Evolutionary conservation across 2,329 filamentous ascomycete species (phyloP), one percentile per base, ranked within the genome.

Genomic region (Ophiostoma perfectum): DNA sequence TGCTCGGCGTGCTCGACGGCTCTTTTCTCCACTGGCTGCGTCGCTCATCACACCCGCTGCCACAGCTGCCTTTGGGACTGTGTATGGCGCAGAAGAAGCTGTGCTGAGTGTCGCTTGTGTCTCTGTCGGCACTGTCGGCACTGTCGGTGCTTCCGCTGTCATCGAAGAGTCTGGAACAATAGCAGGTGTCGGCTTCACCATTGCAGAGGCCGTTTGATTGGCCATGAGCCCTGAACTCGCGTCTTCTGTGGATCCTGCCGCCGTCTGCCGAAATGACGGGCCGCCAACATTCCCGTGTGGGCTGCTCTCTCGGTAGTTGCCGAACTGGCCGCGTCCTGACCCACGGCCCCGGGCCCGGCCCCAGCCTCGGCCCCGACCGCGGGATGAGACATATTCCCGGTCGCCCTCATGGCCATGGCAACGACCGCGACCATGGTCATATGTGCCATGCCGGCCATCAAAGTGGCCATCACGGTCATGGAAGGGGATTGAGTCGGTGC

Each of bases 1-100:
- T 38, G 70, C 70, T 5, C 71, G 70, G 8, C 71, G 71, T 11
- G 69, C 68, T 8, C 71, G 70, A 5, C 71, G 69, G 36, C 4
- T 67, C 27, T 70, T 55, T 4, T 69, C 70, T 39, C 45, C 41
- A 16, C 16, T 67, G 4, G 38, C 14, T n/a, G 38, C 38, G 18
- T 66, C 66, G 36, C n/a, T n/a, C 14, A 41, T 7, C 27, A 27
- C 41, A 41, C 55, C 27, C 14, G 38, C 27, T 36, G 47, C 63
- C 60, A 39, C 4, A 16, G 38, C 5, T 65, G 47, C 42, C 11
- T 36, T 36, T 52, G 64, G 52, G 8, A 14, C 14, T 8, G 5
- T 14, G 5, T 16, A 3, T 7, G 18, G 55, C 36, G 36, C 49
- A 5, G n/a, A 9, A 58, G 14, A 12, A 38, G 27, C 12, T 39